Evolutionary conservation across 805 yeast species (phyloP).

Genomic region (Wickerhamiella kurtzmanii): DNA sequence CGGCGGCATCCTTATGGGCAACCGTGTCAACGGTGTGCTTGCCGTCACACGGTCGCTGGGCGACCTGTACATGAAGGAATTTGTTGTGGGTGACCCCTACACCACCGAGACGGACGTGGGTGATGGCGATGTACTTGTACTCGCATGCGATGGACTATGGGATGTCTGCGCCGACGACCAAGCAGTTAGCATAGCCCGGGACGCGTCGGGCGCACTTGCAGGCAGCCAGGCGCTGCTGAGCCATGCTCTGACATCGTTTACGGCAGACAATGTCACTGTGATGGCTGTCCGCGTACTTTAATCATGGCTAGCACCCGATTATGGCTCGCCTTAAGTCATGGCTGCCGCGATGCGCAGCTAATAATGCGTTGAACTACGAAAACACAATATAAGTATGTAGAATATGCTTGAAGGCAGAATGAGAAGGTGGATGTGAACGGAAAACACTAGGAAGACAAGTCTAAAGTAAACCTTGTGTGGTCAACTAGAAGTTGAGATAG

Average conservation of each 20-base stretch:
- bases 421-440: too few relatives aligned
- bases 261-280: conserved; percentile 86
- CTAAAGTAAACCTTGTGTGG: too few relatives aligned
- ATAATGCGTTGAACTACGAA: too few relatives aligned
- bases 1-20: conserved; percentile 83
- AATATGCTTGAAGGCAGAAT: too few relatives aligned
- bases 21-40: conserved; percentile 87
- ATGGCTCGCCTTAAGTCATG: too few relatives aligned
- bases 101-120: conserved; percentile 75
- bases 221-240: conserved; percentile 59
- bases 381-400: too few relatives aligned
- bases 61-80: conserved; percentile 78
- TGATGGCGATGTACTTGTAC: conserved; percentile 56
- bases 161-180: conserved; percentile 78
- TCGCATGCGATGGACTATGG: conserved; percentile 97
- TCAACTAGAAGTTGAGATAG: not conserved
- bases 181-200: conserved; percentile 61
- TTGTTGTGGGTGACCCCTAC: conserved; percentile 82
- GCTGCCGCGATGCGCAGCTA: too few relatives aligned
- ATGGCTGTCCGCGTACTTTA: conserved; percentile 55
- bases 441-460: too few relatives aligned
- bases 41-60: conserved; percentile 93
- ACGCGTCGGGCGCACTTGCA: conserved; percentile 33
- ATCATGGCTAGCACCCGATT: not conserved
- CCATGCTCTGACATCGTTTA: conserved; percentile 60